Evolutionary conservation across 139 green algal genomes (phyloP).

Genomic region (Ettlia oleoabundans): DNA sequence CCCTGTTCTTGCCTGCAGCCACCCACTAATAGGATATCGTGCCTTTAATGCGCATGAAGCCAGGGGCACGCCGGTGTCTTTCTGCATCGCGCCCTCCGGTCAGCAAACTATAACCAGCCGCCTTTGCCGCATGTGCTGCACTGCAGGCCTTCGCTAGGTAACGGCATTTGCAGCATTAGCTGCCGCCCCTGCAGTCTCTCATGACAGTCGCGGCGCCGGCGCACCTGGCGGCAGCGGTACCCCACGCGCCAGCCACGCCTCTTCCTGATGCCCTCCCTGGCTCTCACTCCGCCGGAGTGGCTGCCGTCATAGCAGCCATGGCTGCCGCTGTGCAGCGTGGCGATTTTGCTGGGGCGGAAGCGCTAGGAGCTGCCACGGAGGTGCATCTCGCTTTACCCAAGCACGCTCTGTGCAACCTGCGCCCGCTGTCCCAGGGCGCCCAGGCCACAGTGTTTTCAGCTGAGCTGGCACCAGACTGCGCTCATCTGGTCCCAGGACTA

Average conservation of each 20-base stretch:
- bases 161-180: too few species aligned
- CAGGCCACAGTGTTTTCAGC: conserved; percentile 55
- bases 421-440: conserved; percentile 37
- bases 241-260: not conserved
- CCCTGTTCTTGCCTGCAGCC: too few species aligned
- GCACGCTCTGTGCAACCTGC: not conserved
- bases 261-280: not conserved
- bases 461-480: conserved; percentile 3
- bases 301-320: conserved; percentile 45
- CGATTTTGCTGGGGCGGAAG: conserved; percentile 51
- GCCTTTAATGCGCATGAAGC: too few species aligned
- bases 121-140: too few species aligned
- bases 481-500: not conserved
- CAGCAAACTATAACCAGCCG: too few species aligned
- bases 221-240: not conserved
- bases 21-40: too few species aligned
- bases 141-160: too few species aligned
- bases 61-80: too few species aligned
- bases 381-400: conserved; percentile 40
- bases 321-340: conserved; percentile 33
- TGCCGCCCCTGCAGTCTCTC: too few species aligned
- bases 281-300: not conserved
- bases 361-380: conserved; percentile 3
- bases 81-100: too few species aligned
- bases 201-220: too few species aligned